Conservation (phyloP, 768 basidiomycete species). For the Pisolithus orientalis region DNA sequence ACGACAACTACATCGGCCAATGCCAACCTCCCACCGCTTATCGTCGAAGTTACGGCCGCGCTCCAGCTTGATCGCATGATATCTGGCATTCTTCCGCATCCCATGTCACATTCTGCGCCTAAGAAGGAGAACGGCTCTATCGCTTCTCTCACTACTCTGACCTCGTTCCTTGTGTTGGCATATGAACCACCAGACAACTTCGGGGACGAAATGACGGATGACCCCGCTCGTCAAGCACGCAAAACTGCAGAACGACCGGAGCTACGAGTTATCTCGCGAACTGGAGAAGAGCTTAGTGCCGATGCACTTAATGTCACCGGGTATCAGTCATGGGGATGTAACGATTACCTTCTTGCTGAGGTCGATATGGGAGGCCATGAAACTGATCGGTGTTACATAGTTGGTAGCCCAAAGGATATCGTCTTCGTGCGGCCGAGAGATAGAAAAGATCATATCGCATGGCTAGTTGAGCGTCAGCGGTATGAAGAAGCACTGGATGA, state of each 20-base stretch:
- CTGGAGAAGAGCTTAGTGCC: conserved; percentile 80
- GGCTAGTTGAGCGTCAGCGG: conserved; percentile 80
- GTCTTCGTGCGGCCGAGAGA: conserved; percentile 87
- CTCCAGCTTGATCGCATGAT: conserved; percentile 96
- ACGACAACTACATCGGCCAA: conserved; percentile 35
- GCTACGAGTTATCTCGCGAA: conserved; percentile 82
- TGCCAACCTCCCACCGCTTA: conserved; percentile 48
- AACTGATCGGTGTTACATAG: conserved; percentile 60
- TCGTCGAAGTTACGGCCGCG: conserved; percentile 85
- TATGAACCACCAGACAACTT: conserved; percentile 76
- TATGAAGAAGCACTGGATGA: conserved; percentile 88
- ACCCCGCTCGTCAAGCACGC: conserved; percentile 69
- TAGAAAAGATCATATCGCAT: conserved; percentile 81
- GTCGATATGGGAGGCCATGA: conserved; percentile 22
- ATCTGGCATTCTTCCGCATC: conserved; percentile 81
- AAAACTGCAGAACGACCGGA: conserved; percentile 91
- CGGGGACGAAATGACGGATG: conserved; percentile 60
- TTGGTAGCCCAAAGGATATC: conserved; percentile 81
- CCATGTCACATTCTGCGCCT: conserved; percentile 29
- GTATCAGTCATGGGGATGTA: conserved; percentile 84
- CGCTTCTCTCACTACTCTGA: conserved; percentile 33
- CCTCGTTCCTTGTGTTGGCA: conserved; percentile 81
- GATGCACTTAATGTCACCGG: conserved; percentile 77
- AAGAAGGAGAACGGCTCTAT: conserved; percentile 13
- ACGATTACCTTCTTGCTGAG: conserved; percentile 78